phyloP scores from a whole-genome alignment of 768 basidiomycete genomes.

The Naganishia antarctica region DNA sequence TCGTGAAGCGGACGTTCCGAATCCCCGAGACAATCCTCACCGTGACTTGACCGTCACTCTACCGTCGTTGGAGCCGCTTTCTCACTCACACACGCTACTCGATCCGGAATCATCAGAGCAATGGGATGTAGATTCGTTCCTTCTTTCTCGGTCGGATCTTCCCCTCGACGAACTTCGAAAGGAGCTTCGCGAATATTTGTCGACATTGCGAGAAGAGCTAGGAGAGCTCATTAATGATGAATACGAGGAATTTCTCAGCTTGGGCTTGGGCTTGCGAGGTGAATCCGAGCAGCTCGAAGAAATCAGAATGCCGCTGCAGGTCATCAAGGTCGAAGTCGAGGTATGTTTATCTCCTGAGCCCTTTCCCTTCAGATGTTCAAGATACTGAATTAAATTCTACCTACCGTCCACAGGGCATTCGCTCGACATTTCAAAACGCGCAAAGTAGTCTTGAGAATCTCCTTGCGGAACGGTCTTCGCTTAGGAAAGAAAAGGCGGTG shows the following conservation, averaged over 20 bases:
- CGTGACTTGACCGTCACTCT: slow-evolving; percentile 29
- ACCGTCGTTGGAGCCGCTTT: slow-evolving; percentile 59
- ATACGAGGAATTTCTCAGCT: slow-evolving; percentile 93
- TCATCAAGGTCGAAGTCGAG: slow-evolving; percentile 62
- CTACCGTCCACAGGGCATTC: slow-evolving; percentile 32
- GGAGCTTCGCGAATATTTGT: slow-evolving; percentile 81
- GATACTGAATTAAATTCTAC: too few relatives aligned
- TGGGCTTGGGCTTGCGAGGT: slow-evolving; percentile 84
- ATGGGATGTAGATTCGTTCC: slow-evolving; percentile 81
- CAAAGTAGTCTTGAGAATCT: slow-evolving; percentile 72
- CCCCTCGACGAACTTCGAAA: slow-evolving; percentile 79
- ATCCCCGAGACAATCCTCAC: neutral
- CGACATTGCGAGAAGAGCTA: slow-evolving; percentile 80
- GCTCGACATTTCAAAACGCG: slow-evolving; percentile 21
- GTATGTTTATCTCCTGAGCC: slow-evolving; percentile 52
- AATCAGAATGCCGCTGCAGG: slow-evolving; percentile 56
- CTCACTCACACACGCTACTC: slow-evolving; percentile 72
- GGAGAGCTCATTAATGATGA: slow-evolving; percentile 95
- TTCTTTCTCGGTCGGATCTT: slow-evolving; percentile 76
- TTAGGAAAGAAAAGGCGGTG: slow-evolving; percentile 85
- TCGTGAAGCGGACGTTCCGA: neutral
- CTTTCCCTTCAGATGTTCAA: neutral
- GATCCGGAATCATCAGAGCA: slow-evolving; percentile 53
- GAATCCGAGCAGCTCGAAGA: slow-evolving; percentile 70
- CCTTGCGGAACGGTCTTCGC: slow-evolving; percentile 63